Evolutionary conservation across 257 asterid genomes (phyloP), one percentile per base, ranked within the genome.

Genomic region (Echites panduratus): DNA sequence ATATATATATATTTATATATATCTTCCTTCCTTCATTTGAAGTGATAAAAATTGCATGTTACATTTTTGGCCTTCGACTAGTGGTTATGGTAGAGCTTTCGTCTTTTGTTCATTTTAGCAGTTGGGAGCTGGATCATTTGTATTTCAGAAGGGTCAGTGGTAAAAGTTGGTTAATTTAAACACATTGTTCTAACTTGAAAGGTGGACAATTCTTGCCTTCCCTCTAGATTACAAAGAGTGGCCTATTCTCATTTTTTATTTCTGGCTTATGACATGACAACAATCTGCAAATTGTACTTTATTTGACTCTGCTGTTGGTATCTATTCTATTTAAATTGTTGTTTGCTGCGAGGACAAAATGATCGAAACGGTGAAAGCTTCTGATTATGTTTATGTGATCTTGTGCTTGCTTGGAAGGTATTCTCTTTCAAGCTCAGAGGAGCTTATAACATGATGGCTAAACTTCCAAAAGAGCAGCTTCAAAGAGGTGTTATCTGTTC

Each of bases 381-480:
- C 6, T 63, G 70, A 49, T n/a, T n/a, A n/a, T n/a, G n/a, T n/a
- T n/a, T n/a, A n/a, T n/a, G n/a, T n/a, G n/a, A n/a, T 32, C 17
- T 12, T 22, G 66, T 11, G 48, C 58, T 57, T 70, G 48, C 17
- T 50, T 69, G 78, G 70, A 81, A 92, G 96, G 97, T 92, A 48
- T 92, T 92, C 65, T 92, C 97, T 5, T 92, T 92, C 84, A 92
- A 92, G 87, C 87, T 92, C 75, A 92, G 99, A 26, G 99, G 99
- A 80, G 99, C 99, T 77, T 95, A 95, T 76, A 95, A 95, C 70
- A 95, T 95, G 99, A 92, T 95, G 99, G 93, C 96, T 7, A 95
- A 85, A 78, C 92, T 95, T 78, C 84, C 96, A 14, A 85, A 73
- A 70, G 94, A 87, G 80, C 91, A 85, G 73, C 85, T 89, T 57